A percentile compares a stretch with the other conserved stretches of the same genome.
Evolutionary conservation across 2,329 filamentous ascomycete species (phyloP).

Genomic region (Metarhizium humberi): DNA sequence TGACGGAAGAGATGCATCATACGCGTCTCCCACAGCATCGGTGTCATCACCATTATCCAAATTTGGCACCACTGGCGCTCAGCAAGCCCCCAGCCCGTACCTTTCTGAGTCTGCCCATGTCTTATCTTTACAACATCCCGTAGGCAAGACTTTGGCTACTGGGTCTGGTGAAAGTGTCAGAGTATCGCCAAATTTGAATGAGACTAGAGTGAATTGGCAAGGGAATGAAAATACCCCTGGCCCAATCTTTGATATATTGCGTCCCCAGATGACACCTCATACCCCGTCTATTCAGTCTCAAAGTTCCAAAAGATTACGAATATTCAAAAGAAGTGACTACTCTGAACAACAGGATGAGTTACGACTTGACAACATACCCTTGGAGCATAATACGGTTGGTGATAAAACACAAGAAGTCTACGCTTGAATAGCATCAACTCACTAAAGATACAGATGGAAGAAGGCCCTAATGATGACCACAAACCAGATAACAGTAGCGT

Average conservation of each 20-base stretch:
- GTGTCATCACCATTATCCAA: constrained; percentile 5
- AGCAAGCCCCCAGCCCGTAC: constrained; percentile 29
- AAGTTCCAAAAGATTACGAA: not conserved
- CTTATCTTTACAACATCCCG: constrained; percentile 31
- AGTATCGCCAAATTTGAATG: constrained; percentile 4
- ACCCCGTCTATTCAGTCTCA: not conserved
- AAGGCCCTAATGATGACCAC: too few relatives aligned
- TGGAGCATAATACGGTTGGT: not conserved
- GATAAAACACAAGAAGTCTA: not conserved
- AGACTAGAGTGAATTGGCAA: not conserved
- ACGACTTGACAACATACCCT: not conserved
- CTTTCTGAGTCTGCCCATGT: constrained; percentile 39
- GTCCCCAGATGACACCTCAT: not conserved
- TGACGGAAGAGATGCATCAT: constrained; percentile 12
- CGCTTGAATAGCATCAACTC: not conserved
- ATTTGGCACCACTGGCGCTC: constrained; percentile 7
- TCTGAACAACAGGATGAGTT: not conserved
- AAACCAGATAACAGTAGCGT: not conserved
- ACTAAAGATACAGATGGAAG: not conserved
- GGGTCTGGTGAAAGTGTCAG: constrained; percentile 4
- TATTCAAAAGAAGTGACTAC: not conserved
- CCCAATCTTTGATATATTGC: not conserved
- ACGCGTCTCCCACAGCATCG: constrained; percentile 16
- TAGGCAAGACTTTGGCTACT: constrained; percentile 6
- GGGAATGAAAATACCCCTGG: not conserved